phyloP scores from a whole-genome alignment of 257 asterid species.

The Solanum peruvianum region DNA sequence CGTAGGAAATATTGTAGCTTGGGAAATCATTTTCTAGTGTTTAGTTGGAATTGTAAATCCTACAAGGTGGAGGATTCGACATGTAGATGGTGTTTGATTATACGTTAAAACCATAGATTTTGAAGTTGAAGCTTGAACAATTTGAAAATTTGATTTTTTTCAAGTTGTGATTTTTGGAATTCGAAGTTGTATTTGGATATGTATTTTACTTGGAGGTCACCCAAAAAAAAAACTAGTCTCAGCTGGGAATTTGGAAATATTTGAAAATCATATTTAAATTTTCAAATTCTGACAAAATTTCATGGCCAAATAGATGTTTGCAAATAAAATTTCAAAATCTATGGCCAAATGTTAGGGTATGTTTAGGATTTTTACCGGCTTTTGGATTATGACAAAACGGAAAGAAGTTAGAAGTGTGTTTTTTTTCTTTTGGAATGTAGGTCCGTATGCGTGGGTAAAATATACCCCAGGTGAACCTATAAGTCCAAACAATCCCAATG shows the following conservation, averaged over 20 bases:
- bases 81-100: background rate
- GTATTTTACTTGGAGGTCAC: background rate
- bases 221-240: background rate
- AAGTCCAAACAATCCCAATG: constrained; percentile 60
- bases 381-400: background rate
- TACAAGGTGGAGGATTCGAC: background rate
- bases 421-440: constrained; percentile 14
- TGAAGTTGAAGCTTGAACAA: background rate
- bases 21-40: background rate
- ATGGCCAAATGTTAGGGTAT: background rate
- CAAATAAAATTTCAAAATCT: background rate
- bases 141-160: background rate
- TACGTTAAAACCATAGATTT: background rate
- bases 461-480: constrained; percentile 60
- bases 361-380: background rate
- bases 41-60: background rate
- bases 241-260: background rate
- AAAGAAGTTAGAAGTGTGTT: background rate
- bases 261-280: background rate
- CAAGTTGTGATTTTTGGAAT: background rate
- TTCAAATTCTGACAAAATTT: background rate
- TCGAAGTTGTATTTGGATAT: background rate
- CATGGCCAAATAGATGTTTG: background rate
- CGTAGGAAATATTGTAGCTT: background rate
- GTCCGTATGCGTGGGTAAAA: constrained; percentile 57